Base-by-base conservation (phyloP, 495 filamentous ascomycete species). In the Aspergillus kassunensis region DNA sequence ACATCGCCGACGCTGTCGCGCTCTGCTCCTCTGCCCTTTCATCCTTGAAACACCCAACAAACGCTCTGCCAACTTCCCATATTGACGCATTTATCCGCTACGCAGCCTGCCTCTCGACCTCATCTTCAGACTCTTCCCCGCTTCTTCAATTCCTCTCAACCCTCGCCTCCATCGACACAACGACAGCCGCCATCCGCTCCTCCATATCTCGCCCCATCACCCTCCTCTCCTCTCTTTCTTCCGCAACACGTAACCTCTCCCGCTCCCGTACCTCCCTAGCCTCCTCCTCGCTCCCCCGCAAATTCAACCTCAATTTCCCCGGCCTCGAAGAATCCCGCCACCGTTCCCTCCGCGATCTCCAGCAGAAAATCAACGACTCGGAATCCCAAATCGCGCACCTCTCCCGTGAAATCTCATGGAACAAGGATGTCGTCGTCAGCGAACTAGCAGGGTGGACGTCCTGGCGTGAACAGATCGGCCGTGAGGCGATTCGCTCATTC, bases 391-490 rank as follows among this genome's bases (percentile, higher is more conserved):
- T 87, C 8, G 75, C 81, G 29, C 75, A 73, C 20, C 64, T 96
- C 15, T 83, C 85, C 0, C 80, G 80, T 41, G 95, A 99, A 62
- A 67, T 99, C 16, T 72, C 88, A 29, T 97, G 95, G 64, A 96
- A 91, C 44, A 91, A 96, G 69, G 88, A 91, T 65, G 89, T 91
- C 9, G 91, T 97, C 6, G 92, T 95, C 11, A 76, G 82, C 7
- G 95, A 99, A 66, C 64, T 99, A 52, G 92, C 93, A 1, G 91
- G 89, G 2, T 97, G 92, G 87, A 89, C 95, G 59, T 90, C 93
- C 12, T 82, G 89, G 74, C 83, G 91, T 44, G 90, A 86, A 57
- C 82, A 81, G 56, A 79, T 90, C 68, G 91, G 87, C 2, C 73
- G 82, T 23, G 82, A 80, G 55, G 87, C 87, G 3, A 82, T 97